Conservation (phyloP, 1,284 basidiomycete species). For the Apiotrichum brassicae region DNA sequence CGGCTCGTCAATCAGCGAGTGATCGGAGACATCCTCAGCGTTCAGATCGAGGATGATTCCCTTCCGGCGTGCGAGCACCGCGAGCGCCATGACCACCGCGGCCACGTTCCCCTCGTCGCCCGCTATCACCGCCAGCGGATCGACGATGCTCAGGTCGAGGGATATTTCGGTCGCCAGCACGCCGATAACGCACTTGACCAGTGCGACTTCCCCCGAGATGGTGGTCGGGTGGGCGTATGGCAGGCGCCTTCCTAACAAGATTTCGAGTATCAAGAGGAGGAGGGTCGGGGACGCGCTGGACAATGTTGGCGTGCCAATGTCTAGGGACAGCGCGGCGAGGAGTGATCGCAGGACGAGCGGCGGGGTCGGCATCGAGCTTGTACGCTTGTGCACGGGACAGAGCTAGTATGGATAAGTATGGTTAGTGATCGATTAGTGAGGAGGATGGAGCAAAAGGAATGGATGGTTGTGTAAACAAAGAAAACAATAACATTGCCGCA, state of each 20-base stretch:
- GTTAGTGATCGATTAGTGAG: too few species aligned
- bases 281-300: constrained; percentile 22
- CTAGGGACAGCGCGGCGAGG: constrained; percentile 19
- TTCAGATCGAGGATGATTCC: constrained; percentile 13
- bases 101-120: constrained; percentile 23
- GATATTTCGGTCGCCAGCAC: constrained; percentile 25
- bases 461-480: too few species aligned
- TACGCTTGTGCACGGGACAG: not conserved
- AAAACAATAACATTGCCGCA: too few species aligned
- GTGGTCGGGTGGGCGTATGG: constrained; percentile 15
- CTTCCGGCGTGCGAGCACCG: constrained; percentile 24
- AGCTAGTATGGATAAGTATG: not conserved
- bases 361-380: constrained; percentile 24
- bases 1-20: not conserved
- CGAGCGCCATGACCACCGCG: constrained; percentile 28
- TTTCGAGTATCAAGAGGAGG: constrained; percentile 27
- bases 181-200: constrained; percentile 29
- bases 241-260: constrained; percentile 15
- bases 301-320: constrained; percentile 19
- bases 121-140: constrained; percentile 16
- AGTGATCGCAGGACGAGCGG: constrained; percentile 23
- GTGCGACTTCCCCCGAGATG: constrained; percentile 16
- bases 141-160: constrained; percentile 25
- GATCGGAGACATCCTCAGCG: not conserved
- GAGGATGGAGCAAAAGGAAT: too few species aligned